phyloP scores from a whole-genome alignment of 306 rosid genomes.

The Corylus americana region DNA sequence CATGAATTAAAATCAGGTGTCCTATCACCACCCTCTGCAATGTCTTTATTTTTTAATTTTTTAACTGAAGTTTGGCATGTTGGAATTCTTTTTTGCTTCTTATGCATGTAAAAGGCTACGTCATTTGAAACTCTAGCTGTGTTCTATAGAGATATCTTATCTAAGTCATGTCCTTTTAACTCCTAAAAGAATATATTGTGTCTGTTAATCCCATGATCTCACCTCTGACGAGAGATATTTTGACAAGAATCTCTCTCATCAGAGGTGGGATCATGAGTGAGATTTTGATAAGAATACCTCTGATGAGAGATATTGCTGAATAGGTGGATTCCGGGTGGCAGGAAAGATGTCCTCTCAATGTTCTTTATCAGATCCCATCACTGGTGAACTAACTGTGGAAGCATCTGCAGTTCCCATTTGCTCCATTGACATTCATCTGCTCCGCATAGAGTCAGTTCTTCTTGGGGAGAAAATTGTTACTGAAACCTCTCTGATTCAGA shows the following conservation, averaged over 20 bases:
- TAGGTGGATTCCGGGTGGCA: constrained; percentile 87
- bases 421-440: constrained; percentile 79
- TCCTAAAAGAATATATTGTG: constrained; percentile 5
- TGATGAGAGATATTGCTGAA: constrained; percentile 28
- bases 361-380: constrained; percentile 67
- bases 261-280: too few relatives aligned
- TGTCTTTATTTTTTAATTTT: not conserved
- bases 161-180: constrained; percentile 4
- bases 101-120: constrained; percentile 1
- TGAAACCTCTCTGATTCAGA: constrained; percentile 80
- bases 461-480: constrained; percentile 76
- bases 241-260: too few relatives aligned
- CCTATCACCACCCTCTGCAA: constrained; percentile 23
- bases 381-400: constrained; percentile 85
- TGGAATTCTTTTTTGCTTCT: constrained; percentile 10
- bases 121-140: constrained; percentile 5
- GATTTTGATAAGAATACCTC: too few relatives aligned
- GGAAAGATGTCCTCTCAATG: constrained; percentile 86
- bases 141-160: constrained; percentile 5
- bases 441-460: constrained; percentile 87
- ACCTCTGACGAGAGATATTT: constrained; percentile 28
- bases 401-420: constrained; percentile 78
- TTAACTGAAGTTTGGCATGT: not conserved
- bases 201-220: constrained; percentile 12
- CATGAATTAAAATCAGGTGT: constrained; percentile 83